phyloP scores from a whole-genome alignment of 2,329 filamentous ascomycete genomes.

The Neonectria punicea region DNA sequence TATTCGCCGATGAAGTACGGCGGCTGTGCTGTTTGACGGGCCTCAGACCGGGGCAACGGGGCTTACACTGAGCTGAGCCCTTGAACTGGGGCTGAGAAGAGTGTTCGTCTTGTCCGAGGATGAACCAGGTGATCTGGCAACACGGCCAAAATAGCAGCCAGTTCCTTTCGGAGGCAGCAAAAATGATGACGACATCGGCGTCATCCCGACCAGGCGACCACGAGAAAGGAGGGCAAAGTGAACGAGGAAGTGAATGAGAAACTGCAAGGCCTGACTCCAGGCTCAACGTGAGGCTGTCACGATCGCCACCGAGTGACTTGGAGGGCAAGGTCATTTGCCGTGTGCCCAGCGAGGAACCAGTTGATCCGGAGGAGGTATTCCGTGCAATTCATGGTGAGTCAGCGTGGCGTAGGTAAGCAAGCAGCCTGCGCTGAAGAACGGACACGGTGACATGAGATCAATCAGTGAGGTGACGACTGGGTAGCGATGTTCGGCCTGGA shows the following conservation, averaged over 20 bases:
- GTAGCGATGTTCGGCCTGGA: slow-evolving; percentile 5
- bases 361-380: background rate
- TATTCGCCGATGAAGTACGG: slow-evolving; percentile 4
- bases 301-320: slow-evolving; percentile 11
- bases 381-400: slow-evolving; percentile 1
- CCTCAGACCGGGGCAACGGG: background rate
- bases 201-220: slow-evolving; percentile 16
- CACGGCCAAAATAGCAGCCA: background rate
- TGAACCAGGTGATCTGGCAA: slow-evolving; percentile 21
- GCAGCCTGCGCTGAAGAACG: background rate
- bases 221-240: slow-evolving; percentile 6
- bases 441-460: background rate
- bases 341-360: slow-evolving; percentile 24
- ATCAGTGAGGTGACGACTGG: slow-evolving; percentile 1
- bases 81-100: background rate
- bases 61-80: background rate
- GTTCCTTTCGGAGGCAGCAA: background rate
- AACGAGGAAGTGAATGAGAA: background rate
- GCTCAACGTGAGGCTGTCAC: slow-evolving; percentile 39
- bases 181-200: slow-evolving; percentile 26
- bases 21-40: slow-evolving; percentile 13
- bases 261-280: slow-evolving; percentile 14
- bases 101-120: background rate
- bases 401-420: slow-evolving; percentile 1
- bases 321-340: slow-evolving; percentile 23